Base-by-base conservation (phyloP, 495 filamentous ascomycete genomes). In the Penicillium samsonianum region DNA sequence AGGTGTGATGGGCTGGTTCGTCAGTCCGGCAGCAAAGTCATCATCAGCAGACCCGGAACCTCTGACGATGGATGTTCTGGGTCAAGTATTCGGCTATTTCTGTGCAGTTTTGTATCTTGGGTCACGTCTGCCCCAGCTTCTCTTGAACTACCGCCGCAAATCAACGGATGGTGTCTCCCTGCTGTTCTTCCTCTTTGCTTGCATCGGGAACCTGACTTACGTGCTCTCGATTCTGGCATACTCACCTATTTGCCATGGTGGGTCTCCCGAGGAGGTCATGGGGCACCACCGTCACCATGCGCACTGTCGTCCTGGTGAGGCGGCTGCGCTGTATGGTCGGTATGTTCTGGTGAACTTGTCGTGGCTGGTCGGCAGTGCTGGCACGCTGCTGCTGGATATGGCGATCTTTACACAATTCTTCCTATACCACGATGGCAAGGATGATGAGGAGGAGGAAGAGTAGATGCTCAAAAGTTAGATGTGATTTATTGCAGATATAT, bases 161-260 rank as follows among this genome's bases (percentile, higher is more conserved):
- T 89, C 84, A 28, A 96, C 92, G 1, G 92, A 96, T 30, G 94
- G 93, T 3, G 85, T 98, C 5, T 91, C 88, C 19, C 79, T 96
- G 63, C 78, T 98, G 0, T 98, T 98, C 77, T 98, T 98, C 76
- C 75, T 98, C 17, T 98, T 98, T 67, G 94, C 93, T 8, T 96
- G 92, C 68, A 81, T 97, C 20, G 94, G 94, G 3, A 98, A 98
- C 65, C 62, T 93, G 53, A 96, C 93, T 0, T 98, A 95, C 65
- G 91, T 97, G 5, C 67, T 96, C 17, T 89, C 84, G n/a, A 98
- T 98, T 40, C 74, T 98, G 44, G 92, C 90, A 7, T 96, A 89
- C 65, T 88, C 90, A 19, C 88, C 93, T 5, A 70, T 75, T 33
- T 86, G 84, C 62, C 57, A 49, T 6, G 57, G 61, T 20, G 52